Evolutionary conservation across 768 basidiomycete species (phyloP).

Genomic region (Strobilomyces echinocephalus): DNA sequence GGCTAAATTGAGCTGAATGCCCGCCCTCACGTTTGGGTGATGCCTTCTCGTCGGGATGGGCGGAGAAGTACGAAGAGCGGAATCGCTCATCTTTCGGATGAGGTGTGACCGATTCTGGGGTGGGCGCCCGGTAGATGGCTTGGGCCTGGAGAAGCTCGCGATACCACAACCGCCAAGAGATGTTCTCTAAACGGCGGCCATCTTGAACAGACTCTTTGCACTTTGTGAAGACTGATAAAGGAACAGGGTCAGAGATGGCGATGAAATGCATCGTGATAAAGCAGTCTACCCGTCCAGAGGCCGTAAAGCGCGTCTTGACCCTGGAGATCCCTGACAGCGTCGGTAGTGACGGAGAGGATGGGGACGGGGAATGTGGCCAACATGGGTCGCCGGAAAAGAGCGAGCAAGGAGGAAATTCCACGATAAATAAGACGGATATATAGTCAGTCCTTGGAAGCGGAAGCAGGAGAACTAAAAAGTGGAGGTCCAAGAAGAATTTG

Average conservation of each 20-base stretch:
- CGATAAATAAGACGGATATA: slow-evolving; percentile 15
- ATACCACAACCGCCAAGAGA: slow-evolving; percentile 84
- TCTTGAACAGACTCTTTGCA: slow-evolving; percentile 76
- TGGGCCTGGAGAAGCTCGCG: slow-evolving; percentile 48
- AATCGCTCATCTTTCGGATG: slow-evolving; percentile 18
- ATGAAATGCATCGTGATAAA: rapidly evolving
- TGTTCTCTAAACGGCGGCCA: slow-evolving; percentile 80
- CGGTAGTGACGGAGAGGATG: slow-evolving; percentile 60
- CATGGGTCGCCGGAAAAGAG: slow-evolving; percentile 35
- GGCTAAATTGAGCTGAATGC: slow-evolving; percentile 11
- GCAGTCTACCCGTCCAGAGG: slow-evolving; percentile 60
- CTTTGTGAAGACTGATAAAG: slow-evolving; percentile 68
- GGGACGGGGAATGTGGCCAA: slow-evolving; percentile 52
- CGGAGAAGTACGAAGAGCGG: slow-evolving; percentile 26
- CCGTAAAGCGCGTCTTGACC: slow-evolving; percentile 60
- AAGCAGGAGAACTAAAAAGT: slow-evolving; percentile 15
- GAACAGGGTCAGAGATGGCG: slow-evolving; percentile 4
- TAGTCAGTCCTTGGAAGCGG: slow-evolving; percentile 16
- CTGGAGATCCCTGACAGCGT: slow-evolving; percentile 64
- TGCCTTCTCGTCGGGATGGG: slow-evolving; percentile 14
- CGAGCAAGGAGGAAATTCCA: background rate
- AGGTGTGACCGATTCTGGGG: slow-evolving; percentile 23
- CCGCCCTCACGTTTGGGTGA: slow-evolving; percentile 13
- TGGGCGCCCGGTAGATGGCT: slow-evolving; percentile 21
- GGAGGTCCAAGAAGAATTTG: slow-evolving; percentile 10